A percentile compares a stretch with the other conserved stretches of the same genome.
phyloP scores from a whole-genome alignment of 257 asterid genomes.

The Solanum corneliomulleri region DNA sequence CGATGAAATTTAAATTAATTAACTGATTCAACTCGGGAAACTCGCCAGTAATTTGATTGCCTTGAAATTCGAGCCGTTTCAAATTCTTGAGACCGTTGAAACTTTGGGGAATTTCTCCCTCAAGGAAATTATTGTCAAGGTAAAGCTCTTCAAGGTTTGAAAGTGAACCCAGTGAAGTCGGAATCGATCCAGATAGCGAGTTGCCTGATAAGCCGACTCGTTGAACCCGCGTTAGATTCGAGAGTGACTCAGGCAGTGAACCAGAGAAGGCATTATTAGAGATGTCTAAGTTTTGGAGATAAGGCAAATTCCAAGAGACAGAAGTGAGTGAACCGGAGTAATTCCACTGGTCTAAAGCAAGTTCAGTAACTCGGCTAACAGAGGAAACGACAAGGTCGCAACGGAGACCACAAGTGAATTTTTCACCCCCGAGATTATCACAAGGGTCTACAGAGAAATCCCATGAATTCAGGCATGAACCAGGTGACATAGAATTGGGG shows the following conservation, averaged over 20 bases:
- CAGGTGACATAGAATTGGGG: constrained; percentile 28
- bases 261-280: constrained; percentile 49
- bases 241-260: constrained; percentile 43
- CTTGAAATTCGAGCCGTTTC: constrained; percentile 61
- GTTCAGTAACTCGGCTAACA: constrained; percentile 49
- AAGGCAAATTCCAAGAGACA: constrained; percentile 44
- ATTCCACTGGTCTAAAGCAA: constrained; percentile 57
- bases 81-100: constrained; percentile 46
- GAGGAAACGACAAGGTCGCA: constrained; percentile 36
- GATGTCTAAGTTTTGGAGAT: constrained; percentile 43
- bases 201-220: constrained; percentile 50
- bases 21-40: constrained; percentile 54
- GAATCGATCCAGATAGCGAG: constrained; percentile 41
- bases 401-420: constrained; percentile 78
- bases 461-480: constrained; percentile 72
- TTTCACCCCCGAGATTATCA: constrained; percentile 34
- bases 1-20: constrained; percentile 26
- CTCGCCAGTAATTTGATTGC: constrained; percentile 33
- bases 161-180: constrained; percentile 38
- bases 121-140: constrained; percentile 44
- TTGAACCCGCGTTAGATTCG: constrained; percentile 26
- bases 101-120: constrained; percentile 33
- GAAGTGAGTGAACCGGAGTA: constrained; percentile 43
- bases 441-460: constrained; percentile 72
- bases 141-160: constrained; percentile 39